Evolutionary conservation across 2,329 filamentous ascomycete species (phyloP), one percentile per base, ranked within the genome.

Genomic region (Thermomyces lanuginosus): DNA sequence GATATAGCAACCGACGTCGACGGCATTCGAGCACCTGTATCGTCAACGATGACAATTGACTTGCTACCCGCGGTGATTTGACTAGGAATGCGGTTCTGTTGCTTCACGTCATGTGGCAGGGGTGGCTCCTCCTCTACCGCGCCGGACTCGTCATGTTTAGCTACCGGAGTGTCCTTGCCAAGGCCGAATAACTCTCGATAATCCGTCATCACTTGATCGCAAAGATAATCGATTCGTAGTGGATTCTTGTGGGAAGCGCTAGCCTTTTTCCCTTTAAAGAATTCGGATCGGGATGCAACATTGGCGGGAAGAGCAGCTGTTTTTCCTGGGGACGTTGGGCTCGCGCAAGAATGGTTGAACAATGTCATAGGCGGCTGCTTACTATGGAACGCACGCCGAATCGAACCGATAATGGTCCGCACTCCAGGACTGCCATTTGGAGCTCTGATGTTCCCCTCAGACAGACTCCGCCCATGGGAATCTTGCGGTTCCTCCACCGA

Each of bases 11-110:
- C n/a, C n/a, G n/a, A 48, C 46, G 55, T 57, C 4, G 46, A 28
- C n/a, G 52, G 48, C 16, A 47, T 36, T 19, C 50, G 41, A 6
- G 51, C 39, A 5, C 55, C 55, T 16, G 66, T 70, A 36, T 67
- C 66, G 39, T 91, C 80, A 18, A 92, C 72, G 43, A 92, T 91
- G 29, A 92, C 66, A 37, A 92, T 91, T 0, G 82, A 92, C 44
- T 84, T 76, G 59, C 81, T 92, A n/a, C 81, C 79, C 7, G 64
- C 63, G 0, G 82, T 89, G 22, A 86, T 68, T 30, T 60, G 60
- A 36, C 66, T 71, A 27, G 46, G 37, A 16, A 42, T 32, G 22
- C 64, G 53, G 6, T 51, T 37, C 4, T 46, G 34, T n/a, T n/a
- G n/a, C n/a, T n/a, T n/a, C n/a, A n/a, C n/a, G n/a, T n/a, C n/a